A percentile compares a stretch with the other conserved stretches of the same genome.
These are phyloP conservation scores for Heliosperma pusillum DNA, from an alignment of 148 eudicot species.

Conservation along the genomic window DNA sequence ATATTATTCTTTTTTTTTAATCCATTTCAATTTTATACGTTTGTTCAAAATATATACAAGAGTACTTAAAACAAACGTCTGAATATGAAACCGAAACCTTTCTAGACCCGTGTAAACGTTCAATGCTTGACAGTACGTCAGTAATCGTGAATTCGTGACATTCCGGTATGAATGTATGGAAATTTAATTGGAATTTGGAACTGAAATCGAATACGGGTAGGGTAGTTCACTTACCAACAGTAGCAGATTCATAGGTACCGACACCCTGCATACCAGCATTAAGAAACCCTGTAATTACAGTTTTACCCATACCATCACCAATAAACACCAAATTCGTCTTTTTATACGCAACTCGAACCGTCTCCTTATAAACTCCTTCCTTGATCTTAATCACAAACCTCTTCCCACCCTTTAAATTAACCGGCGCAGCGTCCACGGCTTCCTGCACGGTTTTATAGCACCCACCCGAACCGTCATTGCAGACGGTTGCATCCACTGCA, in stretches of 20 bases:
- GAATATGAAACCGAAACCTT: too few relatives aligned
- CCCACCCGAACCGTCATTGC: conserved; percentile 39
- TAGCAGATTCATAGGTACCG: conserved; percentile 65
- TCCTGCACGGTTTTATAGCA: conserved; percentile 50
- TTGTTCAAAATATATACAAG: too few relatives aligned
- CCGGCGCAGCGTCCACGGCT: conserved; percentile 66
- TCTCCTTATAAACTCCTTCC: conserved; percentile 80
- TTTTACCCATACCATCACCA: conserved; percentile 87
- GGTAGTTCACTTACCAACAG: conserved; percentile 52
- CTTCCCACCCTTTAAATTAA: conserved; percentile 23
- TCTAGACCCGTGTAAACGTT: too few relatives aligned
- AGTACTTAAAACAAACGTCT: too few relatives aligned
- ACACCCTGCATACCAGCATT: conserved; percentile 48
- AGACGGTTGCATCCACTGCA: conserved; percentile 52
- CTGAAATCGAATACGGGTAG: too few relatives aligned
- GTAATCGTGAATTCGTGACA: too few relatives aligned
- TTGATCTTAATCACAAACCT: conserved; percentile 61
- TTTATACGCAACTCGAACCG: conserved; percentile 61
- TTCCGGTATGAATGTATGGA: too few relatives aligned
- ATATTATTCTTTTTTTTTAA: too few relatives aligned
- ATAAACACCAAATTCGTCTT: conserved; percentile 75
- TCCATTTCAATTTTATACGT: too few relatives aligned
- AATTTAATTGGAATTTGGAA: too few relatives aligned
- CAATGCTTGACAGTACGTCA: too few relatives aligned
- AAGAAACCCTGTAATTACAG: conserved; percentile 61